phyloP scores from a whole-genome alignment of 192 early-diverging fungal genomes.

The Anaeromyces robustus region DNA sequence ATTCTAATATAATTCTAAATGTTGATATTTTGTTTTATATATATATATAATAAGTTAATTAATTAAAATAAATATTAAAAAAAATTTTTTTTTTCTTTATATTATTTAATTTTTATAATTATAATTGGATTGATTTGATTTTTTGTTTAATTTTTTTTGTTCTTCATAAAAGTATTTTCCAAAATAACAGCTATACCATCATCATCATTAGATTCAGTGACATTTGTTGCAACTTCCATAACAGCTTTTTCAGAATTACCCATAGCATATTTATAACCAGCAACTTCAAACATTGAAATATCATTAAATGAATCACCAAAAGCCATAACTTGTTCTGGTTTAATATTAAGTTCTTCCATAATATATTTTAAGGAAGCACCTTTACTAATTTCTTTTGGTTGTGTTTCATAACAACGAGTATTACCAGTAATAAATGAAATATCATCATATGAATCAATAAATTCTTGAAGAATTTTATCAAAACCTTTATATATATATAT shows the following conservation, averaged over 20 bases:
- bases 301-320: not conserved
- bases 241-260: not conserved
- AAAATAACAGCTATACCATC: not conserved
- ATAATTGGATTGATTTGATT: too few relatives aligned
- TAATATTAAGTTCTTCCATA: not conserved
- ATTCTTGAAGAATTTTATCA: not conserved
- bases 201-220: not conserved
- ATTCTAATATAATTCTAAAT: too few relatives aligned
- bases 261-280: not conserved
- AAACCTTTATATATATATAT: not conserved
- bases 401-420: not conserved
- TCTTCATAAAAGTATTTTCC: not conserved
- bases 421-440: not conserved
- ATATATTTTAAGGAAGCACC: not conserved
- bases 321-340: not conserved
- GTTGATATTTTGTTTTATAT: too few relatives aligned
- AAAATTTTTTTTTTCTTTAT: too few relatives aligned
- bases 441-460: not conserved
- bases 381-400: not conserved
- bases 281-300: not conserved
- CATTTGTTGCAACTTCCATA: not conserved
- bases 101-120: too few relatives aligned
- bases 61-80: too few relatives aligned
- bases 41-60: too few relatives aligned
- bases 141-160: not conserved